phyloP scores from a whole-genome alignment of 306 rosid genomes.

The Cicer pinnatifidum region DNA sequence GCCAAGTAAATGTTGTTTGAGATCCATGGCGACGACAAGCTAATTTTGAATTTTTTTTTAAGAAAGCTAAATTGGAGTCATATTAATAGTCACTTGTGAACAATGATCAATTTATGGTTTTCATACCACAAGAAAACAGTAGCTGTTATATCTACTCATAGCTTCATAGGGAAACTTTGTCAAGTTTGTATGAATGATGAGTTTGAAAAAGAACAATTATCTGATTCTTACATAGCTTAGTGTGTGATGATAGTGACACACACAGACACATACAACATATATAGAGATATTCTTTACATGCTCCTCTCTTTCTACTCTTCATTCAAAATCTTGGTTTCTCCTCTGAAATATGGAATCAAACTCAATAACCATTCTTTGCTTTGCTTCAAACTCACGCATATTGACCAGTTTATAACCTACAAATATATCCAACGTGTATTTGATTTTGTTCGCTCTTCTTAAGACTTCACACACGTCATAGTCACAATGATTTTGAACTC shows the following conservation, averaged over 20 bases:
- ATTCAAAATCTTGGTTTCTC: slow-evolving; percentile 16
- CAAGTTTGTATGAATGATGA: slow-evolving; percentile 23
- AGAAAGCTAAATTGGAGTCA: background rate
- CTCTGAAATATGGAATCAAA: slow-evolving; percentile 20
- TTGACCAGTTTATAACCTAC: slow-evolving; percentile 33
- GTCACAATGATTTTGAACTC: slow-evolving; percentile 42
- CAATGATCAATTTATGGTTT: background rate
- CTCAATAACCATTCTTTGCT: slow-evolving; percentile 33
- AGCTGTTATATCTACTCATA: slow-evolving; percentile 9
- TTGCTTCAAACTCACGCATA: slow-evolving; percentile 40
- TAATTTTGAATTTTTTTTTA: background rate
- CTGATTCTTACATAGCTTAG: background rate
- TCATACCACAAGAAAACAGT: slow-evolving; percentile 5
- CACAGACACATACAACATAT: background rate
- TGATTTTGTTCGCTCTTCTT: slow-evolving; percentile 13
- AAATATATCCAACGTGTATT: slow-evolving; percentile 10
- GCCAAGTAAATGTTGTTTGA: slow-evolving; percentile 29
- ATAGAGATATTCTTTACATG: background rate
- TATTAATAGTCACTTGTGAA: background rate
- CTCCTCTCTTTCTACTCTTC: background rate
- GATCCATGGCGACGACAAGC: background rate
- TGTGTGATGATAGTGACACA: slow-evolving; percentile 14
- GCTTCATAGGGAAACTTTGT: background rate
- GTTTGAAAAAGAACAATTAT: slow-evolving; percentile 29
- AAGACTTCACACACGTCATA: slow-evolving; percentile 20